Evolutionary conservation across 192 early-diverging fungal species (phyloP), one percentile per base, ranked within the genome.

Genomic region (Backusella morwellensis): DNA sequence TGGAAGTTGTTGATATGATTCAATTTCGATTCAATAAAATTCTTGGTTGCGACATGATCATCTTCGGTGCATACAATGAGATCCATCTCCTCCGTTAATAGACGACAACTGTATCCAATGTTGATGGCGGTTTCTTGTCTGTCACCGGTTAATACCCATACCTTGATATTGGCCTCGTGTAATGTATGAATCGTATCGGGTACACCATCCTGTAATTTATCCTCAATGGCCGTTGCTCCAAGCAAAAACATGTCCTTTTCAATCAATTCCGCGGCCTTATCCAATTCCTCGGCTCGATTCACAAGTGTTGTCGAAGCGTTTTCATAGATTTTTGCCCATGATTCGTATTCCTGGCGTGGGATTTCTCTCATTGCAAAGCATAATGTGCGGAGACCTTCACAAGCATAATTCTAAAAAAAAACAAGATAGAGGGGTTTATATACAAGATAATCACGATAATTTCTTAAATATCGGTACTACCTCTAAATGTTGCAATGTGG

Each of bases 111-210:
- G 75, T 94, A 96, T 2, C 95, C 97, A 82, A 98, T 97, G 83
- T 98, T 97, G 90, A 98, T 97, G 35, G 97, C 97, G 4, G 97
- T 98, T 82, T 98, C 97, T 85, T 97, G 96, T 35, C 95, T 83
- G 83, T 98, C 97, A 59, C 97, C 97, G 19, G 97, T 98, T 77
- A 98, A 85, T 19, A 98, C 92, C 96, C 96, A 97, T 36, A 97
- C 88, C 81, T 95, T 94, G 85, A 98, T 96, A 4, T 93, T 93
- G 1, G 96, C 97, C 67, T 92, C 91, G 35, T 94, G 92, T 26
- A 98, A 86, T 41, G 95, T 96, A 81, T 92, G 91, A 77, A 98
- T 98, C 3, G 97, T 96, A 70, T 97, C 94, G 14, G 96, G 96
- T 29, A 98, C 97, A 44, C 93, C 95, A 75, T 97, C 97, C 81